A percentile compares a stretch with the other conserved stretches of the same genome.
Conservation (phyloP, 768 basidiomycete genomes). For the Strobilomyces echinocephalus region DNA sequence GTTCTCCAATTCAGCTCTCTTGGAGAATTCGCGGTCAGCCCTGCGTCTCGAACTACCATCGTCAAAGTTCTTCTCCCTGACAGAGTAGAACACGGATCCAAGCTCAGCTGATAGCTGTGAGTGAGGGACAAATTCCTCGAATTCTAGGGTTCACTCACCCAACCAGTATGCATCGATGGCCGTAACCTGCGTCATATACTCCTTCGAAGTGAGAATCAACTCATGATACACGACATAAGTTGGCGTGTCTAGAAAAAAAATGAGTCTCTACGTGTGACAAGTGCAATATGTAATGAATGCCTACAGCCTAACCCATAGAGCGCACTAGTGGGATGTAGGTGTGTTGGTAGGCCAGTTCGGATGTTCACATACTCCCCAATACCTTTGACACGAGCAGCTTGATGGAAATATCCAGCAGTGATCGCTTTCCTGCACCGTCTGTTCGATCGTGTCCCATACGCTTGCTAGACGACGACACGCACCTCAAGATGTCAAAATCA, state of each 20-base stretch:
- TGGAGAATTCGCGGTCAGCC: conserved; percentile 88
- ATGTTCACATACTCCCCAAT: conserved; percentile 99
- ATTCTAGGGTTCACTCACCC: conserved; percentile 43
- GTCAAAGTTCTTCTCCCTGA: conserved; percentile 97
- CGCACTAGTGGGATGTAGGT: conserved; percentile 95
- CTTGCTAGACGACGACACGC: conserved; percentile 12
- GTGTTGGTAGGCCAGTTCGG: conserved; percentile 89
- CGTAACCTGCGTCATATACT: conserved; percentile 99
- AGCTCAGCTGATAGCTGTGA: conserved; percentile 63
- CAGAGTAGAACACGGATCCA: conserved; percentile 95
- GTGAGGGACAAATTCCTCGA: background rate
- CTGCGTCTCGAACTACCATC: conserved; percentile 72
- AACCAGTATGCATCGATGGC: conserved; percentile 97
- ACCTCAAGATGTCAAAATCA: conserved; percentile 89
- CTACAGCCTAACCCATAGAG: conserved; percentile 93
- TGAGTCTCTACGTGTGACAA: background rate
- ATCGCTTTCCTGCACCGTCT: conserved; percentile 76
- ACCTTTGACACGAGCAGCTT: conserved; percentile 96
- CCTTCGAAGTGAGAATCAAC: conserved; percentile 89
- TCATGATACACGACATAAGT: conserved; percentile 98
- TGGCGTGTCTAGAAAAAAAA: conserved; percentile 65
- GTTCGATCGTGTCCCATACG: conserved; percentile 1
- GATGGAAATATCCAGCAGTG: conserved; percentile 97
- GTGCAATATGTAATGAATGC: conserved; percentile 24
- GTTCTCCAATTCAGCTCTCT: conserved; percentile 84